Percentiles rank a stretch among this genome's conserved stretches.
phyloP scores from a whole-genome alignment of 805 yeast genomes.

The Zygosaccharomyces rouxii region DNA sequence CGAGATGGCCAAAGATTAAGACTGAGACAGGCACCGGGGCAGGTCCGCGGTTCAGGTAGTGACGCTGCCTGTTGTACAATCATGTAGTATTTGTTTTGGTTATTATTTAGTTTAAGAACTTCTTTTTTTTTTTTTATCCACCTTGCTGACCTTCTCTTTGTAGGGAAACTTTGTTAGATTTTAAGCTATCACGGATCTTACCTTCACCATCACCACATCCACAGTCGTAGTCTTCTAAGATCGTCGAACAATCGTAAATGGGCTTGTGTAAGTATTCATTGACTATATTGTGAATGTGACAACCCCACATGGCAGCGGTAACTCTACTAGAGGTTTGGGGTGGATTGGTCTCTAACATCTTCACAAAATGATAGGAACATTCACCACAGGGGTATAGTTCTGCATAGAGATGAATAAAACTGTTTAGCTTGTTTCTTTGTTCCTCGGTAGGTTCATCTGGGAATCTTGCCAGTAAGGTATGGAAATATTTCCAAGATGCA shows the following conservation, averaged over 20 bases:
- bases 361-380: slow-evolving; percentile 87
- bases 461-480: slow-evolving; percentile 86
- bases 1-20: slow-evolving; percentile 22
- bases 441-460: slow-evolving; percentile 72
- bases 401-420: slow-evolving; percentile 70
- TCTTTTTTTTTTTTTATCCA: slow-evolving; percentile 31
- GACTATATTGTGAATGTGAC: slow-evolving; percentile 84
- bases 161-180: slow-evolving; percentile 34
- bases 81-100: background rate
- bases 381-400: slow-evolving; percentile 97
- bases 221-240: slow-evolving; percentile 89
- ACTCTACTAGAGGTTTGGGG: slow-evolving; percentile 76
- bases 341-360: slow-evolving; percentile 65
- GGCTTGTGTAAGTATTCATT: slow-evolving; percentile 66
- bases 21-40: slow-evolving; percentile 4
- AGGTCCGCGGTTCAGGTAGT: background rate
- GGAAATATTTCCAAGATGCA: slow-evolving; percentile 89
- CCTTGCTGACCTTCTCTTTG: slow-evolving; percentile 46
- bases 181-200: slow-evolving; percentile 24
- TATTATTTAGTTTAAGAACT: background rate
- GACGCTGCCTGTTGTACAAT: background rate
- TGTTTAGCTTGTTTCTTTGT: slow-evolving; percentile 58
- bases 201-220: slow-evolving; percentile 84
- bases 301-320: slow-evolving; percentile 93
- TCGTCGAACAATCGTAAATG: slow-evolving; percentile 76